Percentiles rank a stretch among this genome's conserved stretches.
phyloP scores from a whole-genome alignment of 441 rosid genomes.

The Gossypium gossypioides region DNA sequence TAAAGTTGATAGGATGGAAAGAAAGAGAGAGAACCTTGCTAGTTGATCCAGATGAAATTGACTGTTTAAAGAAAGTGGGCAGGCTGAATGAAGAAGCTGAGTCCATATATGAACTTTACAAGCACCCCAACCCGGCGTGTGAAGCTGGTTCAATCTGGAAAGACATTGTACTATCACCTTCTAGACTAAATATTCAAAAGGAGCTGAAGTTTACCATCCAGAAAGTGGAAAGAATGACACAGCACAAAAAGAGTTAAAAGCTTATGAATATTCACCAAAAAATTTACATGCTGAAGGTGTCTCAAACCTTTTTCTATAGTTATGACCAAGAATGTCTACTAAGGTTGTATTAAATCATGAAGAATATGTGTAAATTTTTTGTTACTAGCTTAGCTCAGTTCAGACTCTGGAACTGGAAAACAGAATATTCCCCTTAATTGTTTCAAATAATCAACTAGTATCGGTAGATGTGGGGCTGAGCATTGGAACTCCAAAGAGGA shows the following conservation, averaged over 20 bases:
- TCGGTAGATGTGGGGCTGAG: not conserved
- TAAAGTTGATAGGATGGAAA: constrained; percentile 96
- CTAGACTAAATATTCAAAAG: constrained; percentile 72
- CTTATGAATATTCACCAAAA: constrained; percentile 10
- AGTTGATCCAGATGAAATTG: constrained; percentile 89
- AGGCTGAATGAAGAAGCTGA: constrained; percentile 71
- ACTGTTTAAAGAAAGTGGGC: constrained; percentile 55
- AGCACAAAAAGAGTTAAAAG: constrained; percentile 9
- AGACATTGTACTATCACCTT: constrained; percentile 84
- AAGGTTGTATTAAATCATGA: constrained; percentile 12
- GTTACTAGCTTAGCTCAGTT: constrained; percentile 10
- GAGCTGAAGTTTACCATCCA: constrained; percentile 79
- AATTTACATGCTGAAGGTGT: constrained; percentile 4
- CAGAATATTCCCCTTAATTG: not conserved
- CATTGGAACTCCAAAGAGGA: not conserved
- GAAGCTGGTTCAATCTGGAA: constrained; percentile 84
- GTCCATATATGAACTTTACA: constrained; percentile 70
- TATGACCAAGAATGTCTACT: constrained; percentile 13
- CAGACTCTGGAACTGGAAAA: constrained; percentile 11
- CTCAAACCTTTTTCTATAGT: constrained; percentile 10
- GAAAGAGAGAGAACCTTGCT: constrained; percentile 73
- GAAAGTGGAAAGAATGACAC: constrained; percentile 47
- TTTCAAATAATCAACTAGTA: not conserved
- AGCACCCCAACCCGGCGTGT: constrained; percentile 58
- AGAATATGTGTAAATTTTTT: constrained; percentile 5